Evolutionary conservation across 495 filamentous ascomycete genomes (phyloP).

Genomic region (Podospora fimiseda): DNA sequence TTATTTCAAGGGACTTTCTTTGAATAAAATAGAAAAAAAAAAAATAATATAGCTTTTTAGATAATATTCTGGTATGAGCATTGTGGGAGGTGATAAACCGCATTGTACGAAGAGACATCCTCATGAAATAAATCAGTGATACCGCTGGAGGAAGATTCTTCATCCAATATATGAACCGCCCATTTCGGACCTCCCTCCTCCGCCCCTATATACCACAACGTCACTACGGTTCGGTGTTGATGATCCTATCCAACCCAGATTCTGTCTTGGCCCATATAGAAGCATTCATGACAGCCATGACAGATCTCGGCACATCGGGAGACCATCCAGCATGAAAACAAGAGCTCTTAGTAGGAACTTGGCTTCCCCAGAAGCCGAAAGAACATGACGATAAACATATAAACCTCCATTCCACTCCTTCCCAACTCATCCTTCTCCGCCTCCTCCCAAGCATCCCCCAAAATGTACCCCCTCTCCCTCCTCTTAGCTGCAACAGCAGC

Average conservation of each 20-base stretch:
- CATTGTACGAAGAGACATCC: too few species aligned
- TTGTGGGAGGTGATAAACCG: too few species aligned
- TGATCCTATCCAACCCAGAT: background rate
- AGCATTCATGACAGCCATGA: background rate
- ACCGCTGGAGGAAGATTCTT: background rate
- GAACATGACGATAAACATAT: background rate
- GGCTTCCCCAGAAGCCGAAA: too few species aligned
- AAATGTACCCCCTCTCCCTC: constrained; percentile 24
- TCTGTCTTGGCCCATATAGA: background rate
- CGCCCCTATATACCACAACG: constrained; percentile 7
- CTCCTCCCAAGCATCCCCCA: background rate
- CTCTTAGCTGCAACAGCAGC: constrained; percentile 30
- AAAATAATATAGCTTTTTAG: too few species aligned
- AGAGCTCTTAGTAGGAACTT: too few species aligned
- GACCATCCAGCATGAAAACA: background rate
- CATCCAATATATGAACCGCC: constrained; percentile 12
- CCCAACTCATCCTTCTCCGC: background rate
- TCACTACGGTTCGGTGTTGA: background rate
- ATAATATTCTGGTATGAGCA: too few species aligned
- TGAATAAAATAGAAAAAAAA: too few species aligned
- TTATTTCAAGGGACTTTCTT: too few species aligned
- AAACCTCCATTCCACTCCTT: too few species aligned
- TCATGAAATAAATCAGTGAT: too few species aligned
- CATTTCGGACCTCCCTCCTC: constrained; percentile 11
- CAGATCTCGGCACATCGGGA: constrained; percentile 4